phyloP scores from a whole-genome alignment of 2,329 filamentous ascomycete genomes.

The Chaetothyriales sp. region DNA sequence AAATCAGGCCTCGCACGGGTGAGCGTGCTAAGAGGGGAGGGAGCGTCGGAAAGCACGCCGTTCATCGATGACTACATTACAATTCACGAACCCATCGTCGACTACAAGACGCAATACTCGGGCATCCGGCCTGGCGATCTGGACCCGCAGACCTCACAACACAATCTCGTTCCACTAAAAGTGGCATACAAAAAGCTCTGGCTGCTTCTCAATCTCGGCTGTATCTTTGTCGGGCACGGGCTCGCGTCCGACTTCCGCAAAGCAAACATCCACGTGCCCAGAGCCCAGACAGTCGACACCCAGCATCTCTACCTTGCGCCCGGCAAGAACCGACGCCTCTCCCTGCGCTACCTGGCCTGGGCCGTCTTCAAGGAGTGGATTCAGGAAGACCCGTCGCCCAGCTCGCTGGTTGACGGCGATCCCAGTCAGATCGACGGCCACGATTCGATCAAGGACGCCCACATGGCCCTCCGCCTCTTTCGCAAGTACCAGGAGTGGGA shows the following conservation, averaged over 20 bases:
- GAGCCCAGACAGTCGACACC: slow-evolving; percentile 81
- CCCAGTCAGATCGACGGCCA: slow-evolving; percentile 37
- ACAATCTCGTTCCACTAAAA: slow-evolving; percentile 77
- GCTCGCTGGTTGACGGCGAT: slow-evolving; percentile 1
- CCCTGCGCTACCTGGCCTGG: slow-evolving; percentile 82
- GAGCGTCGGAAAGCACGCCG: slow-evolving; percentile 61
- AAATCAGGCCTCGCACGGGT: slow-evolving; percentile 85
- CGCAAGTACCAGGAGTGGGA: slow-evolving; percentile 80
- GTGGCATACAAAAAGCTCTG: slow-evolving; percentile 95
- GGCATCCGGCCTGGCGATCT: slow-evolving; percentile 78
- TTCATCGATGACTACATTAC: slow-evolving; percentile 98
- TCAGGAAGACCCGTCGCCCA: slow-evolving; percentile 52
- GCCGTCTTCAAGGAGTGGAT: slow-evolving; percentile 84
- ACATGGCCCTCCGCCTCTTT: slow-evolving; percentile 77
- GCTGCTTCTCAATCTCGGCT: slow-evolving; percentile 87
- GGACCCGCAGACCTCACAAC: slow-evolving; percentile 59
- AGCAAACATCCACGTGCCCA: slow-evolving; percentile 93
- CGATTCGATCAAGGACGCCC: slow-evolving; percentile 88
- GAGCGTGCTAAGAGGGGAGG: slow-evolving; percentile 69
- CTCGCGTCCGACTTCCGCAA: slow-evolving; percentile 92
- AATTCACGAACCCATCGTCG: slow-evolving; percentile 71
- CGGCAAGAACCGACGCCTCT: slow-evolving; percentile 68
- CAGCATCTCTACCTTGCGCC: slow-evolving; percentile 80
- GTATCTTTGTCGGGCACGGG: slow-evolving; percentile 84
- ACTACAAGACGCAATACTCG: slow-evolving; percentile 88